Evolutionary conservation across 495 filamentous ascomycete genomes (phyloP), one percentile per base, ranked within the genome.

Genomic region (Annulohypoxylon nitens): DNA sequence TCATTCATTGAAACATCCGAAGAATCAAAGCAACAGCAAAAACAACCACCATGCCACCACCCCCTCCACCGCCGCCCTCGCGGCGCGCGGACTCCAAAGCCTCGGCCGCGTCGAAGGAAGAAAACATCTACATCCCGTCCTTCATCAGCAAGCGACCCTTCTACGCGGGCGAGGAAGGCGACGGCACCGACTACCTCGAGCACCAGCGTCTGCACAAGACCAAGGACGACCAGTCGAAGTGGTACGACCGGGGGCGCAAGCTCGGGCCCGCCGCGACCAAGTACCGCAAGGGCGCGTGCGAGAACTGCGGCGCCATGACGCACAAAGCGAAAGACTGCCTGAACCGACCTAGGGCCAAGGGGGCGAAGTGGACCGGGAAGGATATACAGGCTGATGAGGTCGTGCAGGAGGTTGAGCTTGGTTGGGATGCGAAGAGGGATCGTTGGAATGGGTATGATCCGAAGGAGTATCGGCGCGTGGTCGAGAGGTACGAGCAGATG

Each of bases 101-200:
- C 8, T 87, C 84, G 53, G 84, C 86, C 20, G 85, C 88, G 57
- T 87, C 84, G 64, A 94, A 94, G 76, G 91, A 93, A 81, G 91
- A 91, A 80, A 99, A 99, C 88, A 95, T 98, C 83, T 99, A 99
- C 86, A 99, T 99, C 80, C 96, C 96, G 9, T 88, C 93, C 58
- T 99, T 97, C 87, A 99, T 99, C 86, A 93, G 94, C 74, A 97
- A 97, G 81, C 96, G 97, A 71, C 96, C 96, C 18, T 99, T 99
- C 83, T 99, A 98, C 84, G 88, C 96, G 77, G 90, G 91, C 79
- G 92, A 97, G 69, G 91, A 94, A 53, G 84, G 86, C 50, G 89
- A 92, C 59, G 85, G 91, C 62, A 89, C 87, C 69, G 96, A 99
- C 74, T 98, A 98, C 76, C 93, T 99, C 55, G 93, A 97, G 82